Base-by-base conservation (phyloP, 371 early-diverging fungal species). In the Mucor racemosus region DNA sequence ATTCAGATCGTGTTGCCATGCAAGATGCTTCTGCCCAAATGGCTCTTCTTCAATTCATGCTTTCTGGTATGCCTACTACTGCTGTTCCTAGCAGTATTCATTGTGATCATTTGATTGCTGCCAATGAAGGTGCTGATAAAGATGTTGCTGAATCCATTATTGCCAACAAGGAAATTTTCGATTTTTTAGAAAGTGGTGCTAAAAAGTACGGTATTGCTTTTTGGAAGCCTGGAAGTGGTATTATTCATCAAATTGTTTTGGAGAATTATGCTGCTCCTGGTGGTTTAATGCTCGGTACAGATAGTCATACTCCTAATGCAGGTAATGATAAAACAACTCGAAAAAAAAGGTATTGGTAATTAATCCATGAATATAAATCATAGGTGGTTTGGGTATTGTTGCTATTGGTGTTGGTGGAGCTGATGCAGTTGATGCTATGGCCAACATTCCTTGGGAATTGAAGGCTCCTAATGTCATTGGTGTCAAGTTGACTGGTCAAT, bases 391-490 rank as follows among this genome's bases (percentile, higher is more conserved):
- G 62, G 96, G 96, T 66, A 93, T 91, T 84, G 81, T 95, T 68
- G 97, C 97, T 56, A 91, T 96, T 66, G 97, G 97, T 84, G 95
- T 96, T 59, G 97, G 97, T 69, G 97, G 97, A 75, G 95, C 95
- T 41, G 97, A 96, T 78, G 97, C 95, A 60, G 95, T 96, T 38
- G 97, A 97, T 81, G 97, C 92, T 31, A 95, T 97, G 95, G 94
- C 95, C 39, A 82, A 85, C 71, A 94, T 97, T 73, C 95, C 95
- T 53, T 97, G 97, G 96, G 97, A 97, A 77, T 76, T 97, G 56
- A 94, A 94, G 81, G 90, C 92, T 46, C 98, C 97, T 36, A 92
- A 95, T 65, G 90, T 97, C 21, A 88, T 97, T 81, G 98, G 98
- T 80, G 92, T 98, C 60, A 94, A 93, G 72, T 79, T 98, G 66